These are phyloP conservation scores for Trametes cingulata DNA, from an alignment of 768 basidiomycete genomes.

Conservation along the genomic window DNA sequence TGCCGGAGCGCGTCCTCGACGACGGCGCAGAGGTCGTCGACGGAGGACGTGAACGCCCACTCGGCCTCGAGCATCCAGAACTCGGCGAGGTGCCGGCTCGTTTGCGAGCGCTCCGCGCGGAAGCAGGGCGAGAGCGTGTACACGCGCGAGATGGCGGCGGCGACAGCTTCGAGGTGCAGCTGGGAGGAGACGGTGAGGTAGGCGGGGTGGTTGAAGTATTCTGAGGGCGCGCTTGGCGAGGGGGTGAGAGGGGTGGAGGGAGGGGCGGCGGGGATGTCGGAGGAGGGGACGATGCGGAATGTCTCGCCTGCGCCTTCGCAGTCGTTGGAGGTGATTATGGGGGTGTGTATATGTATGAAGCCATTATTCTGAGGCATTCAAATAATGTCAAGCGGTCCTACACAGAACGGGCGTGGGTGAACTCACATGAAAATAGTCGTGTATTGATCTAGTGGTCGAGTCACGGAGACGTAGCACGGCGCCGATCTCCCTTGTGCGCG, in stretches of 20 bases:
- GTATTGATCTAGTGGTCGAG: slow-evolving; percentile 53
- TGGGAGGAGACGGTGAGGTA: slow-evolving; percentile 96
- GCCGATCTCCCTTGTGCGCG: slow-evolving; percentile 70
- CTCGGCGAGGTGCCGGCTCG: slow-evolving; percentile 90
- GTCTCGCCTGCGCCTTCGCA: slow-evolving; percentile 97
- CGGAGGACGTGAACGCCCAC: slow-evolving; percentile 58
- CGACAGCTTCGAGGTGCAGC: slow-evolving; percentile 89
- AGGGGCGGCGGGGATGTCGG: slow-evolving; percentile 29
- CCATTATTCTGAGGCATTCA: slow-evolving; percentile 41
- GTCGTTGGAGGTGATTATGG: slow-evolving; percentile 87
- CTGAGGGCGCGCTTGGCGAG: slow-evolving; percentile 30
- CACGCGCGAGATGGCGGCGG: slow-evolving; percentile 74
- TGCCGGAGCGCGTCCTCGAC: slow-evolving; percentile 56
- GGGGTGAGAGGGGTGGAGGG: slow-evolving; percentile 20
- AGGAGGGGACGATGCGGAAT: slow-evolving; percentile 62
- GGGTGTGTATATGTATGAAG: slow-evolving; percentile 80
- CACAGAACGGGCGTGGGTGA: background rate
- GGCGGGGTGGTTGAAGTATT: slow-evolving; percentile 76
- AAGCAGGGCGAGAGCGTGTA: slow-evolving; percentile 95
- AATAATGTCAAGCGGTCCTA: background rate
- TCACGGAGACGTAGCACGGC: slow-evolving; percentile 78
- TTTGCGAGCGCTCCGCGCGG: slow-evolving; percentile 88
- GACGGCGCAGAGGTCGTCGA: slow-evolving; percentile 54
- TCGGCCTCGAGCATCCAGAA: slow-evolving; percentile 99
- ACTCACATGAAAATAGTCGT: slow-evolving; percentile 72